Evolutionary conservation across 1,284 basidiomycete species (phyloP), one percentile per base, ranked within the genome.

Genomic region (Cryptococcus depauperatus): DNA sequence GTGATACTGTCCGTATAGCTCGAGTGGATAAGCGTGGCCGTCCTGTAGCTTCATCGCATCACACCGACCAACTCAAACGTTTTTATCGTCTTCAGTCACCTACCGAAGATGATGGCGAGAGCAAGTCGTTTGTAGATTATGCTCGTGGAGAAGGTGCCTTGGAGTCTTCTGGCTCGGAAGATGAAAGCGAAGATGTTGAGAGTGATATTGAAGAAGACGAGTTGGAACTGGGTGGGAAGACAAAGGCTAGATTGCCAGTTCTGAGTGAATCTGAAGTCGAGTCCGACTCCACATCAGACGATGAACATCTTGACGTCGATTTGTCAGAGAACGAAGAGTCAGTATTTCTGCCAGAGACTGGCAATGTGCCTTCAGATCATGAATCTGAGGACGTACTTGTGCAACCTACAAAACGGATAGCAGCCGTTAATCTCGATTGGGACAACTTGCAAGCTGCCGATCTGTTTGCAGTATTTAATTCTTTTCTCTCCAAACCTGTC

Each of bases 371-470:
- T 22, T 2, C 37, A 27, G 37, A 41, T n/a, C 55, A 70, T 27
- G 62, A 75, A n/a, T 64, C 64, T 4, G 59, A 68, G 26, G 59
- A 50, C 10, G 60, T 61, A 25, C 54, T 56, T 0, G 64, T 64
- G 14, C 58, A 65, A 13, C 67, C 72, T 1, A 88, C 87, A 1
- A 77, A 75, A 37, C 78, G 93, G 11, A 72, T 97, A 5, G 95
- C 93, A 0, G 80, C 85, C 23, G 93, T 99, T 56, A 97, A 98
- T 66, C 79, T 98, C 49, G 95, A 99, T 72, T 99, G 95, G 95
- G 95, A 98, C 69, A 81, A 97, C 71, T 80, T 98, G 45, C 84
- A 85, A 40, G 89, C 93, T 1, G 75, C 75, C 28, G 92, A 98
- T 68, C 74, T 99, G 21, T 96, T 81, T 79, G 90, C 88, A 69